Percentiles rank a stretch among this genome's conserved stretches.
Evolutionary conservation across 257 asterid species (phyloP).

Genomic region (Prunella vulgaris): DNA sequence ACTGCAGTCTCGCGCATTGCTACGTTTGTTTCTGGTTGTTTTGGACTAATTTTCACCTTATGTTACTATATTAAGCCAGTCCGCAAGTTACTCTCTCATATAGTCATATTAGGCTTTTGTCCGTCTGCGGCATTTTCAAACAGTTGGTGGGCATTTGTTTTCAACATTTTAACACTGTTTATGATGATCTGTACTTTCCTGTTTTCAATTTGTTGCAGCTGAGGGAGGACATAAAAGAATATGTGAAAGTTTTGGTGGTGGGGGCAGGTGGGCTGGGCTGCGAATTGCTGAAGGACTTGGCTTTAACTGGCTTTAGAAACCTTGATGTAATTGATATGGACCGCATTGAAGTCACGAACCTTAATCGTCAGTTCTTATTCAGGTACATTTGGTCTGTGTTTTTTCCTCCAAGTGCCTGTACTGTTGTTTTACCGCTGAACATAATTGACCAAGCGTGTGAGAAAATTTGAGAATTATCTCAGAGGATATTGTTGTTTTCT

Average conservation of each 20-base stretch:
- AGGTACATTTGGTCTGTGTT: constrained; percentile 43
- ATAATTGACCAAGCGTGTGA: background rate
- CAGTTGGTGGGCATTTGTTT: constrained; percentile 18
- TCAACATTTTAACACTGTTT: background rate
- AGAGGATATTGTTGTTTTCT: background rate
- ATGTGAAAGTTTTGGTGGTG: constrained; percentile 76
- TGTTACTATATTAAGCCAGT: constrained; percentile 21
- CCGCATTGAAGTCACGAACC: constrained; percentile 91
- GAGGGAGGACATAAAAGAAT: constrained; percentile 79
- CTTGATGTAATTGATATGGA: constrained; percentile 98
- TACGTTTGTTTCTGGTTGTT: constrained; percentile 8
- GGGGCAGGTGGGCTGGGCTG: constrained; percentile 99
- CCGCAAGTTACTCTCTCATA: background rate
- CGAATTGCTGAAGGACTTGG: constrained; percentile 94
- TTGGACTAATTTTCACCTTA: background rate
- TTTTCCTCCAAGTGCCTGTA: background rate
- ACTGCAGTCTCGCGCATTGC: constrained; percentile 4
- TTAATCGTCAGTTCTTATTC: constrained; percentile 93
- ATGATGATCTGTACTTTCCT: constrained; percentile 11
- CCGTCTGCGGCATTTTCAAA: background rate
- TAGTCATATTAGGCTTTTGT: background rate
- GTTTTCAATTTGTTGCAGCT: constrained; percentile 37
- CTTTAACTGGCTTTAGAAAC: constrained; percentile 77
- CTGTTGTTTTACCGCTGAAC: constrained; percentile 11
- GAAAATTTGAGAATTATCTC: background rate